Percentiles rank a stretch among this genome's conserved stretches.
Evolutionary conservation across 2,329 filamentous ascomycete genomes (phyloP).

Genomic region (Sclerotinia spermophila): DNA sequence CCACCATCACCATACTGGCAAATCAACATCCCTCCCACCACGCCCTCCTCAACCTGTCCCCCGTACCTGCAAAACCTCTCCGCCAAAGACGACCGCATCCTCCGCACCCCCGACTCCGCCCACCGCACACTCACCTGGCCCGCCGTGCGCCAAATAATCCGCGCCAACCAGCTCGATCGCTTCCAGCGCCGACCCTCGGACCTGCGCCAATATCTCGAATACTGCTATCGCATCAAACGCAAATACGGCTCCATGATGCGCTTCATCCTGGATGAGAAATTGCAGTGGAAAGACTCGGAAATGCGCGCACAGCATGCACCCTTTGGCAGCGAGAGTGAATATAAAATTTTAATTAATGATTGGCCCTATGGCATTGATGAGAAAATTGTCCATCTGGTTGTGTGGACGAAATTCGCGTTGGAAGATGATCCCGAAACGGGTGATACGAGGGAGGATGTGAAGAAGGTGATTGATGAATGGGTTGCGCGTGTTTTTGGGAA

Average conservation of each 20-base stretch:
- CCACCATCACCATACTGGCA: constrained; percentile 68
- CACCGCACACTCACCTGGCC: constrained; percentile 67
- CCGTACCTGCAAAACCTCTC: constrained; percentile 61
- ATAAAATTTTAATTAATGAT: constrained; percentile 81
- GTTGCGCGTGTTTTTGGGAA: constrained; percentile 63
- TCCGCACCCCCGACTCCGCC: constrained; percentile 65
- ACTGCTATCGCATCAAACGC: constrained; percentile 58
- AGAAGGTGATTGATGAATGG: constrained; percentile 65
- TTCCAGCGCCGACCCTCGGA: constrained; percentile 77
- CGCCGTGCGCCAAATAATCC: constrained; percentile 58
- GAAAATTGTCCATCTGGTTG: constrained; percentile 76
- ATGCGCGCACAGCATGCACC: constrained; percentile 42
- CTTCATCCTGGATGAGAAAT: constrained; percentile 67
- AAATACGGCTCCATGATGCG: constrained; percentile 73
- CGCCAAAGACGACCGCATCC: constrained; percentile 65
- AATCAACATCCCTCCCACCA: constrained; percentile 64
- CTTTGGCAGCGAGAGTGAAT: constrained; percentile 44
- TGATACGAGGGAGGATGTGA: constrained; percentile 62
- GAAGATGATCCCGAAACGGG: constrained; percentile 57
- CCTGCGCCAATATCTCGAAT: constrained; percentile 73
- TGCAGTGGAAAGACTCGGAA: constrained; percentile 58
- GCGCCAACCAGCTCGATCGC: constrained; percentile 63
- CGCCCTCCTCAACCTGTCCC: constrained; percentile 66
- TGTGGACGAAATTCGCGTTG: constrained; percentile 89
- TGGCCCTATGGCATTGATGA: constrained; percentile 87